Evolutionary conservation across 768 basidiomycete genomes (phyloP), one percentile per base, ranked within the genome.

Genomic region (Russula lepida): DNA sequence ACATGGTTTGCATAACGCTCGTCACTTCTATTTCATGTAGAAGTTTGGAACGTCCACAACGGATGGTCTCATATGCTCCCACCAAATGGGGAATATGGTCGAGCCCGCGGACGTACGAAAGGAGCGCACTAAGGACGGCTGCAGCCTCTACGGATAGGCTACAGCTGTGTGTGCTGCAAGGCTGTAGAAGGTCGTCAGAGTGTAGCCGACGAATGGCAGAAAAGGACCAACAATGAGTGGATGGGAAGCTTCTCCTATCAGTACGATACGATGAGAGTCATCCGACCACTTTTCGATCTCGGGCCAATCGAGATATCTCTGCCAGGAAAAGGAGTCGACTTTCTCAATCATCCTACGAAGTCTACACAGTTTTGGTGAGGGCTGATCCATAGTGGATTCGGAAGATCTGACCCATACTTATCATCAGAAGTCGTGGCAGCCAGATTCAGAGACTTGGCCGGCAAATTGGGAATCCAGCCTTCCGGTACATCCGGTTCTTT

Each of bases 281-380:
- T 66, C 65, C 6, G 64, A 60, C 65, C 65, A 66, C 35, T 60
- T 56, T 54, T 64, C 56, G 15, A 65, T 55, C 21, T 44, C 30
- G 7, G 65, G 65, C 56, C 65, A 60, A 12, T 58, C 57, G 12
- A 56, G 44, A 4, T 32, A 59, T 48, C 21, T 41, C 33, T 57
- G 55, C 43, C 58, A 62, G 46, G 33, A 64, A 43, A 60, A 19
- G 1, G 56, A 53, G 15, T 64, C 56, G 19, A 60, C 3, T 17
- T 54, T 54, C 19, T 59, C 63, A 3, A 66, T 25, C 17, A 66
- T 11, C 52, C 47, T 37, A 8, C 3, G 15, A 19, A 66, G 35
- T 33, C 65, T 66, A 30, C 27, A 12, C 13, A 50, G 12, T 35
- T 37, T n/a, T 21, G 11, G 37, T 62, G 13, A 62, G 61, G 7